Base-by-base conservation (phyloP, 768 basidiomycete genomes). In the Pleurotus citrinopileatus region DNA sequence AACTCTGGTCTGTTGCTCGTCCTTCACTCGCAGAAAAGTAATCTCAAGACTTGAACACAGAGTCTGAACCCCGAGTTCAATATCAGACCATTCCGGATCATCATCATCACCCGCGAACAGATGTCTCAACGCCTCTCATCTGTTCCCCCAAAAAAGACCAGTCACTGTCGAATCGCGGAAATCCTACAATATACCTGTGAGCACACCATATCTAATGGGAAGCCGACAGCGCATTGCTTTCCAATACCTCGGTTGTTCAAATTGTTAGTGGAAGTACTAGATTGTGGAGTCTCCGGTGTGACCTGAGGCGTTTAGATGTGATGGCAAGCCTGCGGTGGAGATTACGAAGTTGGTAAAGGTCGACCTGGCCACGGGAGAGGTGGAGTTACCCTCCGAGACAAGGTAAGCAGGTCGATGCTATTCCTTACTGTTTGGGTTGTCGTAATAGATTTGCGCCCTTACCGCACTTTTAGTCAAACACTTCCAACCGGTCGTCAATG, bases 221-320 rank as follows among this genome's bases (percentile, higher is more conserved):
- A 55, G 61, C 58, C 13, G 63, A 57, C 37, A 34, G 38, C 82
- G 42, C 77, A 81, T 32, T 94, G 91, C 64, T 83, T 81, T 63
- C 91, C 90, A 4, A 69, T 94, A 42, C 81, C 86, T 25, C 82
- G 92, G 13, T 74, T 93, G 23, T 89, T 94, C 61, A 74, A 76
- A 65, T 71, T 89, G 91, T 89, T 62, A 68, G 83, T 59, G 7
- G 8, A 34, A 28, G 43, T 17, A 38, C 40, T 42, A 48, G 40
- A 1, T 34, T 45, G 20, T 28, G 26, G 29, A 42, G 45, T 25
- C 19, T 53, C 53, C 44, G 34, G 22, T 54, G 36, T 9, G 42
- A 46, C 22, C n/a, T 47, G 34, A 42, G 44, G 44, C 38, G 17
- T 34, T 34, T 59, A 93, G 91, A 58, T 93, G 91, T 65, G 74